These are phyloP conservation scores for Suhomyces faveliae DNA, from an alignment of 805 yeast genomes.

Conservation along the genomic window DNA sequence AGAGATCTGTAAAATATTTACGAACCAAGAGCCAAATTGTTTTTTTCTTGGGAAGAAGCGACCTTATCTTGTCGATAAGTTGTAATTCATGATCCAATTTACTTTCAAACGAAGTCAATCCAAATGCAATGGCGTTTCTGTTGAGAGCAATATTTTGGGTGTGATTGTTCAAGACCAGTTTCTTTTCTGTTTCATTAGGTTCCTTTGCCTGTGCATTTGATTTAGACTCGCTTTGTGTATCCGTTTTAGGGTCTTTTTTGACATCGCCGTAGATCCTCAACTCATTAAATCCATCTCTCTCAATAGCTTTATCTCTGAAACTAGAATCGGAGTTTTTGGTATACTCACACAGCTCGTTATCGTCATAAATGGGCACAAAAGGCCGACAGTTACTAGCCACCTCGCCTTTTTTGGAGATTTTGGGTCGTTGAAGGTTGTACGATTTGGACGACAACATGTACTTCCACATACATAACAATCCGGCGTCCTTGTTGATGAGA, in stretches of 20 bases:
- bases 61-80: constrained; percentile 15
- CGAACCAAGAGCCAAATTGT: constrained; percentile 15
- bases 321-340: constrained; percentile 14
- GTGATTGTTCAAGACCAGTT: background rate
- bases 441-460: constrained; percentile 7
- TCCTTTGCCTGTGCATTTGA: background rate
- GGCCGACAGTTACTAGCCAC: background rate
- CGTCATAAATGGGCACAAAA: background rate
- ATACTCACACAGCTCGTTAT: background rate
- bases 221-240: background rate
- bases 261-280: constrained; percentile 17
- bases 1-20: constrained; percentile 17
- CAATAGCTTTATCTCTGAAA: constrained; percentile 24
- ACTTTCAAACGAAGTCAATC: constrained; percentile 34
- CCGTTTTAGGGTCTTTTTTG: background rate
- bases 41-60: constrained; percentile 17
- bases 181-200: background rate
- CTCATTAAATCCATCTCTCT: constrained; percentile 25
- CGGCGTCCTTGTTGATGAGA: constrained; percentile 46
- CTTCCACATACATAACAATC: constrained; percentile 7
- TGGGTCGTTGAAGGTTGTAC: background rate
- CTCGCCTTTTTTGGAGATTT: background rate
- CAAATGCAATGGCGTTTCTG: constrained; percentile 31
- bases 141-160: constrained; percentile 19
- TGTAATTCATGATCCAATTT: constrained; percentile 25